These are phyloP conservation scores for Beauveria sp. DNA, from an alignment of 2,329 filamentous ascomycete species.

Conservation along the genomic window DNA sequence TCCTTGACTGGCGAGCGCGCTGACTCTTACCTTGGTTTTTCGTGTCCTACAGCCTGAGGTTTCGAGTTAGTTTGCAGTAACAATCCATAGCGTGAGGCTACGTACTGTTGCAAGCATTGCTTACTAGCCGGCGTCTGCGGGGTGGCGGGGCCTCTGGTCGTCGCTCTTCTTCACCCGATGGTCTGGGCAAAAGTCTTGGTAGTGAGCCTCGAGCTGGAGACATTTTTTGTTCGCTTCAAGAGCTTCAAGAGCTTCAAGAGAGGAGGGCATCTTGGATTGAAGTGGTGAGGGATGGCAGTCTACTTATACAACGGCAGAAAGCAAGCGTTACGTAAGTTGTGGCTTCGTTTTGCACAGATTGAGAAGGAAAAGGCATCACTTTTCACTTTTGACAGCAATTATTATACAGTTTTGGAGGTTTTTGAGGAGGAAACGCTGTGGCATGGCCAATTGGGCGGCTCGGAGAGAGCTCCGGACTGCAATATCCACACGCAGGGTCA, in stretches of 20 bases:
- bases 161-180: background rate
- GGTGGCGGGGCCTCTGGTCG: background rate
- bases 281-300: background rate
- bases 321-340: background rate
- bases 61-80: background rate
- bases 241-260: background rate
- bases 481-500: background rate
- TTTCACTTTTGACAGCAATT: background rate
- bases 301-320: background rate
- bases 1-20: background rate
- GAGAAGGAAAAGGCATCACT: background rate
- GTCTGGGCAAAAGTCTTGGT: background rate
- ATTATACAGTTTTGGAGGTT: background rate
- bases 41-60: background rate
- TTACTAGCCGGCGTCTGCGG: background rate
- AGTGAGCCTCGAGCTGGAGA: background rate
- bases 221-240: background rate
- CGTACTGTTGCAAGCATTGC: background rate
- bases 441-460: background rate
- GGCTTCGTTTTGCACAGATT: background rate
- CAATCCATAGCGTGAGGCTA: background rate
- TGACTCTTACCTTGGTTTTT: background rate
- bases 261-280: background rate
- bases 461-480: background rate
- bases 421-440: background rate